Evolutionary conservation across 305 asterid genomes (phyloP).

Genomic region (Fraxinus greggii): DNA sequence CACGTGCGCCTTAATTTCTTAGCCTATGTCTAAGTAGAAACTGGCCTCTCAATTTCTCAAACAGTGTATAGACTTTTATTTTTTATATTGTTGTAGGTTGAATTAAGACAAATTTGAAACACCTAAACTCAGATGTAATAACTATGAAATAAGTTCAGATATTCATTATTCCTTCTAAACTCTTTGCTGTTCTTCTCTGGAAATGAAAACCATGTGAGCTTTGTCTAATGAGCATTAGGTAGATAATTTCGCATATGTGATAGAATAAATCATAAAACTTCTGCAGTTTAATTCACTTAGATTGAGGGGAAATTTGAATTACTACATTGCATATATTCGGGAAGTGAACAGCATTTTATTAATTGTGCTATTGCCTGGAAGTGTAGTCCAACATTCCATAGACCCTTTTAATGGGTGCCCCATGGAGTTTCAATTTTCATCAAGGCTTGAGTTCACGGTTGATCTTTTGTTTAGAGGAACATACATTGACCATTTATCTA

Average conservation of each 20-base stretch:
- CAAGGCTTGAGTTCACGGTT: not conserved
- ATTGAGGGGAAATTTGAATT: not conserved
- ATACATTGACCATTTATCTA: not conserved
- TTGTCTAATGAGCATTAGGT: not conserved
- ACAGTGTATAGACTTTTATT: not conserved
- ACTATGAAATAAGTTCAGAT: not conserved
- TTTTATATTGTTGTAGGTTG: not conserved
- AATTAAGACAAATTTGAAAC: not conserved
- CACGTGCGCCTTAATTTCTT: not conserved
- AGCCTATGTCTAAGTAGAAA: not conserved
- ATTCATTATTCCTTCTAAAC: not conserved
- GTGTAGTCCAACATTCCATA: not conserved
- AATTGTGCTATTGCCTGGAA: not conserved
- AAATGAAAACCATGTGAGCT: not conserved
- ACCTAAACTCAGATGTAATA: not conserved
- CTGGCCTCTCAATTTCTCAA: not conserved
- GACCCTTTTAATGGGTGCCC: not conserved
- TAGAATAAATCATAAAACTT: not conserved
- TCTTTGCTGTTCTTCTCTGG: not conserved
- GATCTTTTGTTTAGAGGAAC: not conserved
- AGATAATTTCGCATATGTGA: not conserved
- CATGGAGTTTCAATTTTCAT: not conserved
- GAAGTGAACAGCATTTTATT: not conserved
- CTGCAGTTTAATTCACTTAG: not conserved
- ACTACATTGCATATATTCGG: not conserved